Evolutionary conservation across 768 basidiomycete genomes (phyloP), one percentile per base, ranked within the genome.

Genomic region (Artomyces pyxidatus): DNA sequence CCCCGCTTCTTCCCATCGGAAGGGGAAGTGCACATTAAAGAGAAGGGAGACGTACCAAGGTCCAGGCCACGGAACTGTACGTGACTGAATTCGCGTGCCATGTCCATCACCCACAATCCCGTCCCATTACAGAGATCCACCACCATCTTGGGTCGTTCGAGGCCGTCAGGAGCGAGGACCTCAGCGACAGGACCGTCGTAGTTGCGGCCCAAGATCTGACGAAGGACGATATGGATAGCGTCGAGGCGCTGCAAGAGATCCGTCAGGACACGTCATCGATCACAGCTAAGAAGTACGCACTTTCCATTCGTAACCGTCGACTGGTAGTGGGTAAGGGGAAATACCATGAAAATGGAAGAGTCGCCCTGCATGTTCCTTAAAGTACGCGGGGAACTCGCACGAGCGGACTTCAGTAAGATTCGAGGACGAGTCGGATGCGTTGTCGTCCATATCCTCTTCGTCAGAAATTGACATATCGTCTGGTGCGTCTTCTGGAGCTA

Each of bases 71-170:
- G 70, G 61, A 89, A 86, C 57, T 67, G 65, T 52, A 78, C 83
- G 57, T 76, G 69, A 16, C 79, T 81, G 61, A 83, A 90, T 42
- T 71, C 69, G 40, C 60, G 63, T 47, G 83, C 84, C 81, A 90
- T 83, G 55, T 88, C 83, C 64, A 83, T 72, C 4, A 80, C 70
- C 88, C 88, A 91, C 65, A 60, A 66, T 5, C 88, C 88, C 16
- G 74, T 83, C 16, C 88, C 88, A 6, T 81, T 85, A 54, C 88
- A 81, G n/a, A 88, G 58, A 64, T 91, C 88, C 42, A 91, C 70
- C 38, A 73, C 83, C 51, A 73, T 71, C 63, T 68, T 76, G 42
- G 67, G 70, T 48, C 70, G 70, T 37, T n/a, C n/a, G n/a, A n/a
- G n/a, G 62, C 67, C 5, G 23, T 59, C 32, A 3, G 32, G 57